phyloP scores from a whole-genome alignment of 805 yeast genomes.

The Lachancea sp. region DNA sequence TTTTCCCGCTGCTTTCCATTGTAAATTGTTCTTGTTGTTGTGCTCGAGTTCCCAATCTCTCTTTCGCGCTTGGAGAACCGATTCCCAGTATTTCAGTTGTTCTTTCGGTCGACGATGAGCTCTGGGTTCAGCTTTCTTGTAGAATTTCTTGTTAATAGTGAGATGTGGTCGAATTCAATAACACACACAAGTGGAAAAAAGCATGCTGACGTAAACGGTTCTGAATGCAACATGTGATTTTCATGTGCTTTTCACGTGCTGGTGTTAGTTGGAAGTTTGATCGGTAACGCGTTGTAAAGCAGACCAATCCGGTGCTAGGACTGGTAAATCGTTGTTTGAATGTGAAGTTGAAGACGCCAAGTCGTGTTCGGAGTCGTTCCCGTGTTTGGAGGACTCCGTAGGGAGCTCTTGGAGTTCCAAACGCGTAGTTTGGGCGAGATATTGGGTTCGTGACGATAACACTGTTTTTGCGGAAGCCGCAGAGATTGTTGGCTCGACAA shows the following conservation, averaged over 20 bases:
- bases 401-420: not conserved
- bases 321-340: not conserved
- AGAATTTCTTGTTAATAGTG: not conserved
- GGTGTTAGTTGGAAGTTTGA: too few species aligned
- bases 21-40: not conserved
- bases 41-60: not conserved
- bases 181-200: too few species aligned
- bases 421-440: constrained; percentile 3
- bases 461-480: constrained; percentile 2
- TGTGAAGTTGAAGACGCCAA: not conserved
- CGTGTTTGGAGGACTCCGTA: not conserved
- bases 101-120: too few species aligned
- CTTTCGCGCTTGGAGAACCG: not conserved
- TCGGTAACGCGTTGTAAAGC: constrained; percentile 1
- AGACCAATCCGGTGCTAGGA: constrained; percentile 7
- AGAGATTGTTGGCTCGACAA: too few species aligned
- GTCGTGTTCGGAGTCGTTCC: not conserved
- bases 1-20: constrained; percentile 7
- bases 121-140: not conserved
- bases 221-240: not conserved
- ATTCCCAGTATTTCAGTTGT: too few species aligned
- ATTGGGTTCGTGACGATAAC: constrained; percentile 7
- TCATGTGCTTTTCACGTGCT: too few species aligned
- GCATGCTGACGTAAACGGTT: too few species aligned
- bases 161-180: too few species aligned